Base-by-base conservation (phyloP, 1,284 basidiomycete genomes). In the Malassezia nana region DNA sequence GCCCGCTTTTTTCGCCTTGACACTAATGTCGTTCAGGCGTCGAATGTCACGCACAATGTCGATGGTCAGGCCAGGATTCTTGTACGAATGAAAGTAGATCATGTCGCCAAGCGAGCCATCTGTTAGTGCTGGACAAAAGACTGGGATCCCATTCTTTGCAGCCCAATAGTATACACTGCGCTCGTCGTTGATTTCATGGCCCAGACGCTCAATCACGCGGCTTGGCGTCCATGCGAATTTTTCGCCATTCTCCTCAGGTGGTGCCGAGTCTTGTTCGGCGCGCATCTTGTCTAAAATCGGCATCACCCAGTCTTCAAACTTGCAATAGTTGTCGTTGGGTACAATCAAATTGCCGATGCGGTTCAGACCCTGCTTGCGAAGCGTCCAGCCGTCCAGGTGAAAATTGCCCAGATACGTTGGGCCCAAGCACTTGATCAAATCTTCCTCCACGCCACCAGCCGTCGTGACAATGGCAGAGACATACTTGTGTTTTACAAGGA, bases 291-390 rank as follows among this genome's bases (percentile, higher is more conserved):
- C 87, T 38, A 99, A 81, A 55, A 96, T 89, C 2, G 94, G 94
- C 46, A 84, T 85, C 10, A 98, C 82, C 94, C 94, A 99, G 74
- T 98, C 92, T 76, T 99, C 94, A 65, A 98, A 99, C 69, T 87
- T 86, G 82, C 94, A 96, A 76, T 99, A 99, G 74, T 98, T 98
- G 67, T 95, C 90, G 74, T 99, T 99, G 12, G 94, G 94, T 1
- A 99, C 84, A 51, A 99, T 78, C 35, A 99, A 81, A 69, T 99
- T 99, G n/a, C 94, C 94, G 61, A 98, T 92, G 26, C 94, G 83
- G 69, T 99, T 99, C 79, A 99, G 18, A 12, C 94, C 94, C 60
- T 82, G 82, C 69, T 80, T 83, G 41, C 94, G 82, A 39, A 99
- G 77, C 54, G 84, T 83, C 0, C 89, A 87, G 8, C 94, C 94